A percentile compares a stretch with the other conserved stretches of the same genome.
phyloP scores from a whole-genome alignment of 805 yeast genomes.

The Wickerhamiella musiphila region DNA sequence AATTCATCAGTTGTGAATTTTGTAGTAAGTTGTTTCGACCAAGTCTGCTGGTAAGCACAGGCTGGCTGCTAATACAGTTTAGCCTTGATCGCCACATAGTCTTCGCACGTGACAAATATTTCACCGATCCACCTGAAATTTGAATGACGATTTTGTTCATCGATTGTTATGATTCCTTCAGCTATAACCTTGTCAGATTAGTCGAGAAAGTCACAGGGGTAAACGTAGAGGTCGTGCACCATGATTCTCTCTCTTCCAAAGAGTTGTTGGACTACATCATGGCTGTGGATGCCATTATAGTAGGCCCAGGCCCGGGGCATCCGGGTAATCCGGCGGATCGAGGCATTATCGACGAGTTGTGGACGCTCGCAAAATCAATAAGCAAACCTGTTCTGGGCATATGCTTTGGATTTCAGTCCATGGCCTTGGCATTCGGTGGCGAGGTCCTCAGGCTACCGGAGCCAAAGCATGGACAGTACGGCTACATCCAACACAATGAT shows the following conservation, averaged over 20 bases:
- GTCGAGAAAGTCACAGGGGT: constrained; percentile 31
- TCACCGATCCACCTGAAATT: not conserved
- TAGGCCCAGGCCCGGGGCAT: constrained; percentile 97
- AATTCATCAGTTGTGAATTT: too few species aligned
- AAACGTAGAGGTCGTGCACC: constrained; percentile 41
- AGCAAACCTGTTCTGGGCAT: constrained; percentile 68
- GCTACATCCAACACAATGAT: constrained; percentile 26
- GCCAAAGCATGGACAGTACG: constrained; percentile 78
- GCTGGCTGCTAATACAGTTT: too few species aligned
- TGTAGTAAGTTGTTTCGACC: too few species aligned
- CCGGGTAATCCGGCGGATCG: constrained; percentile 49
- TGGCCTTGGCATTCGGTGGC: constrained; percentile 49
- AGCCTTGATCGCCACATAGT: not conserved
- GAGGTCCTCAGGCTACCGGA: constrained; percentile 32
- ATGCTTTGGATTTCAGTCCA: constrained; percentile 80
- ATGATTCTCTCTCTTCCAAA: constrained; percentile 31
- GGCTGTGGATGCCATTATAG: constrained; percentile 52
- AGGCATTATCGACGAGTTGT: constrained; percentile 51
- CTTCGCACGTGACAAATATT: not conserved
- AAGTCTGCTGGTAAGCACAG: too few species aligned
- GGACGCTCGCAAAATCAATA: constrained; percentile 22
- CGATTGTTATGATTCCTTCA: constrained; percentile 92
- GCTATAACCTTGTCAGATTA: constrained; percentile 58
- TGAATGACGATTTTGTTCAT: constrained; percentile 40
- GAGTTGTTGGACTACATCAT: constrained; percentile 28